Evolutionary conservation across 441 rosid genomes (phyloP).

Genomic region (Aquilaria agallochum): DNA sequence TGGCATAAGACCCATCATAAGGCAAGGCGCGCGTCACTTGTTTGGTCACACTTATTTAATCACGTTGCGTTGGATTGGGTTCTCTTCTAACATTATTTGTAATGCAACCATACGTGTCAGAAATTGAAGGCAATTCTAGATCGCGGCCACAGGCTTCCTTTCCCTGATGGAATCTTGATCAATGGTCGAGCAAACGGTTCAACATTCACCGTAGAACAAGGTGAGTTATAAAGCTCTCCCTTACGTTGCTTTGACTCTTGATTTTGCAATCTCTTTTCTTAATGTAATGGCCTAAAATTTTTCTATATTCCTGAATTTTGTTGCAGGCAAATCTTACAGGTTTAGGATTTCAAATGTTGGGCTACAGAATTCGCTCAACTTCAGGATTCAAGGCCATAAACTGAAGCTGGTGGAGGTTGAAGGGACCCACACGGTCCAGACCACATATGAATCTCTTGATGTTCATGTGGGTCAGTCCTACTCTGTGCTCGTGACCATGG

Average conservation of each 20-base stretch:
- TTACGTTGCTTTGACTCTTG: background rate
- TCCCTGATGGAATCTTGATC: constrained; percentile 46
- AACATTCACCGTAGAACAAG: constrained; percentile 47
- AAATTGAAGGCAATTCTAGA: constrained; percentile 36
- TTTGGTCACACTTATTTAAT: background rate
- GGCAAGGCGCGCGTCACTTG: constrained; percentile 19
- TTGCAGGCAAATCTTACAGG: constrained; percentile 57
- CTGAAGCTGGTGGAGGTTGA: constrained; percentile 69
- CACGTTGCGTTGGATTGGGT: no score
- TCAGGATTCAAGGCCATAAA: constrained; percentile 45
- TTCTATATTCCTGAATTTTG: background rate
- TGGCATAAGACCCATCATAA: constrained; percentile 47
- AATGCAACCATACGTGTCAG: constrained; percentile 15
- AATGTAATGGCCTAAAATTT: background rate
- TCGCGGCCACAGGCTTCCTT: constrained; percentile 43
- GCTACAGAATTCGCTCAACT: constrained; percentile 42
- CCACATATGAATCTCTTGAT: constrained; percentile 43
- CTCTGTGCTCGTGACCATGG: constrained; percentile 67
- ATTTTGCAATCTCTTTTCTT: no score
- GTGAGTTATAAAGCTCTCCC: constrained; percentile 5
- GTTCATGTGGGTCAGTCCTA: constrained; percentile 71
- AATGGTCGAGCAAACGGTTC: constrained; percentile 48
- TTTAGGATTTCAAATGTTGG: constrained; percentile 74
- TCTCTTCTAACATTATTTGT: no score
- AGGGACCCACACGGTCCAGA: constrained; percentile 68